Conservation (phyloP, 495 filamentous ascomycete genomes). For the Rusavskia elegans region DNA sequence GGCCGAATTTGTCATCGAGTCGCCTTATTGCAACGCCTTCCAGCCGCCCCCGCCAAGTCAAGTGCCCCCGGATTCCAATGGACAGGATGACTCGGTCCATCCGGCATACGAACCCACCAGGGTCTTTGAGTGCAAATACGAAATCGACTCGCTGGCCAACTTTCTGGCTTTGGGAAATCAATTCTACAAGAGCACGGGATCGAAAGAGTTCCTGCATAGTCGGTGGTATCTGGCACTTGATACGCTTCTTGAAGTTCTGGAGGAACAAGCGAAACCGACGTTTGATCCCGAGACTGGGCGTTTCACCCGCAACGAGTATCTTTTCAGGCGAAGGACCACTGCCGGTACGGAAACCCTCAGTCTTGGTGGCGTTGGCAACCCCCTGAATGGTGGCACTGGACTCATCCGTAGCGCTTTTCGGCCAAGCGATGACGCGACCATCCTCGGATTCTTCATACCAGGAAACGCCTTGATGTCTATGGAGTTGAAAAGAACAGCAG, state of each 20-base stretch:
- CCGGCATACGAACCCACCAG: conserved; percentile 65
- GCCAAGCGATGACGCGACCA: conserved; percentile 96
- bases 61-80: conserved; percentile 49
- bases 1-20: conserved; percentile 81
- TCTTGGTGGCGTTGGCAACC: conserved; percentile 74
- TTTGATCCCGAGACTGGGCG: conserved; percentile 50
- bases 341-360: conserved; percentile 82
- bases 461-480: conserved; percentile 93
- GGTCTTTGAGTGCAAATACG: conserved; percentile 98
- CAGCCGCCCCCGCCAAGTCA: conserved; percentile 79
- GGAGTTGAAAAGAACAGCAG: conserved; percentile 64
- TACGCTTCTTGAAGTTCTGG: conserved; percentile 54
- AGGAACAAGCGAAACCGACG: conserved; percentile 63
- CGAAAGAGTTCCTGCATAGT: conserved; percentile 56
- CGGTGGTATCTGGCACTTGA: conserved; percentile 72
- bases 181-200: conserved; percentile 67
- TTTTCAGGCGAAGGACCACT: conserved; percentile 65
- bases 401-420: conserved; percentile 86
- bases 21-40: conserved; percentile 97
- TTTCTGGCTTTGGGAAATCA: conserved; percentile 79
- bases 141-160: conserved; percentile 85
- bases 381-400: conserved; percentile 67
- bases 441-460: conserved; percentile 88
- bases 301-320: conserved; percentile 62
- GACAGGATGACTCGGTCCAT: conserved; percentile 70